phyloP scores from a whole-genome alignment of 2,329 filamentous ascomycete species.

The Coniochaeta prunicola region DNA sequence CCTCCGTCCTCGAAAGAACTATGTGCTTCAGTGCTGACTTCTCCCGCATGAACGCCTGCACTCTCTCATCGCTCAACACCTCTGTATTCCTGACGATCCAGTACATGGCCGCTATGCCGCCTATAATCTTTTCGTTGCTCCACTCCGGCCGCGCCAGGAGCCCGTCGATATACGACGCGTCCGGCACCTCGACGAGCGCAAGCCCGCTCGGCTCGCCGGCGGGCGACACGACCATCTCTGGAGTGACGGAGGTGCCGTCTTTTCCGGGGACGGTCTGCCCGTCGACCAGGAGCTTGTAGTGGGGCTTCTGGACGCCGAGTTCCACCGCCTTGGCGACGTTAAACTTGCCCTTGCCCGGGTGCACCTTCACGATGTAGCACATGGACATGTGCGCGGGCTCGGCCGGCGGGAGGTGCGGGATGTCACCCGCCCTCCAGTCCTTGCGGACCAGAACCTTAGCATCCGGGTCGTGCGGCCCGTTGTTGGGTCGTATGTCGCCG shows the following conservation, averaged over 20 bases:
- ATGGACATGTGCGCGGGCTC: conserved; percentile 60
- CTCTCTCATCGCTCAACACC: conserved; percentile 52
- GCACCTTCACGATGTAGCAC: conserved; percentile 79
- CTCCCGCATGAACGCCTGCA: conserved; percentile 64
- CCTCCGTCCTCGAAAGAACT: conserved; percentile 67
- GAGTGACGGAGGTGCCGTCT: conserved; percentile 64
- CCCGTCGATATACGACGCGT: conserved; percentile 59
- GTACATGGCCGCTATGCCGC: conserved; percentile 59
- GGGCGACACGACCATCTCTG: conserved; percentile 77
- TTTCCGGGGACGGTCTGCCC: conserved; percentile 57
- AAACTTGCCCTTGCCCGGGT: conserved; percentile 76
- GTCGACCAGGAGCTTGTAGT: conserved; percentile 53
- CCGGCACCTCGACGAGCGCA: conserved; percentile 73
- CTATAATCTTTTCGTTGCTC: conserved; percentile 56
- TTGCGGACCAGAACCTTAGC: conserved; percentile 65
- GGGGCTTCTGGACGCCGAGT: conserved; percentile 51
- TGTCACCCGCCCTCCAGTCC: conserved; percentile 69
- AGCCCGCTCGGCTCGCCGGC: conserved; percentile 63
- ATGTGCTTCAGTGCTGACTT: conserved; percentile 61
- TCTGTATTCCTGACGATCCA: conserved; percentile 70
- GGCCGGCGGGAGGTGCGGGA: conserved; percentile 61
- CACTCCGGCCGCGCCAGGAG: conserved; percentile 69
- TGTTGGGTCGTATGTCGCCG: conserved; percentile 61
- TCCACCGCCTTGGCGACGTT: conserved; percentile 54
- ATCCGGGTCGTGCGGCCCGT: conserved; percentile 59